These are phyloP conservation scores for Quambalaria eucalypti DNA, from an alignment of 1,284 basidiomycete species.

Conservation along the genomic window DNA sequence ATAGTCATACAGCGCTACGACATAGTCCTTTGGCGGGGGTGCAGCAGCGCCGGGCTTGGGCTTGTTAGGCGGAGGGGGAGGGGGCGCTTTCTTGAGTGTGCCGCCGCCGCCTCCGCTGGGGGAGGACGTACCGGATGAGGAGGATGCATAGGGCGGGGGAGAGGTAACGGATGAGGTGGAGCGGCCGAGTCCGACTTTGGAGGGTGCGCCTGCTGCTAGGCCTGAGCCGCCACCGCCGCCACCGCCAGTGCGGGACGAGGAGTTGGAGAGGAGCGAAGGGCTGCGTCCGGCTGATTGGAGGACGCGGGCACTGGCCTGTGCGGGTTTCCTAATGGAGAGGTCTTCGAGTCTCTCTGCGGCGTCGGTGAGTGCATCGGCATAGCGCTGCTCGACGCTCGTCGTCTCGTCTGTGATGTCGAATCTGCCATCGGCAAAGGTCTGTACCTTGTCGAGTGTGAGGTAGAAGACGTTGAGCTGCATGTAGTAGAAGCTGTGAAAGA, in stretches of 20 bases:
- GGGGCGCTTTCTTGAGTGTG: conserved; percentile 69
- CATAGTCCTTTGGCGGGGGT: conserved; percentile 56
- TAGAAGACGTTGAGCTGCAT: conserved; percentile 98
- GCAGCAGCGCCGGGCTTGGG: conserved; percentile 62
- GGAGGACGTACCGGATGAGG: conserved; percentile 1
- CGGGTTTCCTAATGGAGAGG: conserved; percentile 31
- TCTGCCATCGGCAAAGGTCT: conserved; percentile 68
- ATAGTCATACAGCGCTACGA: conserved; percentile 92
- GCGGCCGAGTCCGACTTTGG: conserved; percentile 1
- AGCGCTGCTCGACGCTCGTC: conserved; percentile 60
- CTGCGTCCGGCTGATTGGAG: conserved; percentile 4
- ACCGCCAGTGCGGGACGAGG: not conserved
- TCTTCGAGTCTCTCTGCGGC: conserved; percentile 55
- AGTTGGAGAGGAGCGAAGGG: not conserved
- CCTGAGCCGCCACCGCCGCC: no score
- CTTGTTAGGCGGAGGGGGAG: conserved; percentile 74
- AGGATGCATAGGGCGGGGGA: conserved; percentile 43
- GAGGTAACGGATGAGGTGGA: conserved; percentile 40
- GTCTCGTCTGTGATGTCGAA: conserved; percentile 66
- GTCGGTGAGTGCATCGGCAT: conserved; percentile 68
- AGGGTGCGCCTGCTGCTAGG: conserved; percentile 10
- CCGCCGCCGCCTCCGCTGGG: no score
- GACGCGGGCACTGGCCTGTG: conserved; percentile 21
- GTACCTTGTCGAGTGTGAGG: conserved; percentile 82
- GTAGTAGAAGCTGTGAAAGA: conserved; percentile 97